Percentiles rank a stretch among this genome's conserved stretches.
Conservation (phyloP, 805 yeast species). For the Diddensiella santjacobensis region DNA sequence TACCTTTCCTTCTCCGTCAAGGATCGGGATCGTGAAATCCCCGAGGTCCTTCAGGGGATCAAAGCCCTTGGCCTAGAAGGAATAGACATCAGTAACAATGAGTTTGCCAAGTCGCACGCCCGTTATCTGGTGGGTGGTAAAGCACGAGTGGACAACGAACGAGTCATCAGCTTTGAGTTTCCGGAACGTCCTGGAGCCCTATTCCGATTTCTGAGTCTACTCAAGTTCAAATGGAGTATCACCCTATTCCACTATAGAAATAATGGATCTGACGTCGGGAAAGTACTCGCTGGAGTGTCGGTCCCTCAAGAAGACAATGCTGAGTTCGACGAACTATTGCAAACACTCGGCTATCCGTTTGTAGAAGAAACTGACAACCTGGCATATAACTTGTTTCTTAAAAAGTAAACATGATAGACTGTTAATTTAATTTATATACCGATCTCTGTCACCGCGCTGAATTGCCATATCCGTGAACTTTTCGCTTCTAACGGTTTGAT, state of each 20-base stretch:
- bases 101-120: slow-evolving; percentile 94
- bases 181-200: slow-evolving; percentile 98
- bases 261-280: slow-evolving; percentile 93
- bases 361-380: slow-evolving; percentile 79
- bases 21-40: slow-evolving; percentile 69
- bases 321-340: slow-evolving; percentile 65
- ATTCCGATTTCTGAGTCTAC: slow-evolving; percentile 65
- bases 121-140: slow-evolving; percentile 95
- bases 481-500: no score
- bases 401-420: slow-evolving; percentile 14
- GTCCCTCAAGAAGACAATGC: slow-evolving; percentile 69
- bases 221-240: slow-evolving; percentile 83
- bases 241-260: slow-evolving; percentile 95
- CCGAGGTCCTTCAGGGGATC: slow-evolving; percentile 57
- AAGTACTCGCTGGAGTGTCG: slow-evolving; percentile 83
- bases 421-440: background rate
- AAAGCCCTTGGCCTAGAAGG: slow-evolving; percentile 65
- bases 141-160: slow-evolving; percentile 67
- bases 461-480: no score
- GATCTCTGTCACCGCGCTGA: background rate
- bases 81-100: slow-evolving; percentile 84
- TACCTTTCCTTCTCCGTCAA: slow-evolving; percentile 81
- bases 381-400: slow-evolving; percentile 77
- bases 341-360: slow-evolving; percentile 69
- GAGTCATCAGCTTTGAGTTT: slow-evolving; percentile 80